Evolutionary conservation across 2,329 filamentous ascomycete species (phyloP).

Genomic region (Conoideocrella luteorostrata): DNA sequence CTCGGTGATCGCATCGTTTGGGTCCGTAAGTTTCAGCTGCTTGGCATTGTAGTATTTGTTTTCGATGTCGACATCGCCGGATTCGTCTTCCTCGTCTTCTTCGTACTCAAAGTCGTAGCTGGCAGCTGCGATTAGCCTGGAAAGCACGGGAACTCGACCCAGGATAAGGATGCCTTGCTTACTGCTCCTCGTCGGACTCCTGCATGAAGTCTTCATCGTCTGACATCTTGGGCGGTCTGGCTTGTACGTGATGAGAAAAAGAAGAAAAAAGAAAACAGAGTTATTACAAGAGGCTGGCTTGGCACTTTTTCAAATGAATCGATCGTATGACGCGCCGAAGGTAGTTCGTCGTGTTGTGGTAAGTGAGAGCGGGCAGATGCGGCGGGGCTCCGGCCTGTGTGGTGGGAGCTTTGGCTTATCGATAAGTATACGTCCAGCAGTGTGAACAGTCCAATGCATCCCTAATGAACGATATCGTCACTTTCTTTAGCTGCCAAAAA

Average conservation of each 20-base stretch:
- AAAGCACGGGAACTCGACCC: neutral
- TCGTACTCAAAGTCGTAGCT: conserved; percentile 97
- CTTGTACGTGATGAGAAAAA: neutral
- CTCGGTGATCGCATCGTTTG: conserved; percentile 82
- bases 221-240: conserved; percentile 32
- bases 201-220: conserved; percentile 47
- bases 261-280: neutral
- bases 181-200: conserved; percentile 41
- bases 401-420: no score
- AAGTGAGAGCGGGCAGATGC: no score
- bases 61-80: conserved; percentile 87
- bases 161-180: conserved; percentile 10
- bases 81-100: conserved; percentile 81
- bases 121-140: conserved; percentile 7
- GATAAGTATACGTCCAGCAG: no score
- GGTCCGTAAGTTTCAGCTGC: conserved; percentile 82
- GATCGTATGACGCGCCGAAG: no score
- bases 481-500: no score
- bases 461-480: no score
- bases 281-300: no score
- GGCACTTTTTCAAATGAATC: no score
- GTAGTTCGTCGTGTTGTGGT: no score
- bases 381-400: no score
- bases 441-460: no score
- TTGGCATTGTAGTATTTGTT: conserved; percentile 99